Evolutionary conservation across 2,329 filamentous ascomycete species (phyloP), one percentile per base, ranked within the genome.

Genomic region (Diaporthe eres): DNA sequence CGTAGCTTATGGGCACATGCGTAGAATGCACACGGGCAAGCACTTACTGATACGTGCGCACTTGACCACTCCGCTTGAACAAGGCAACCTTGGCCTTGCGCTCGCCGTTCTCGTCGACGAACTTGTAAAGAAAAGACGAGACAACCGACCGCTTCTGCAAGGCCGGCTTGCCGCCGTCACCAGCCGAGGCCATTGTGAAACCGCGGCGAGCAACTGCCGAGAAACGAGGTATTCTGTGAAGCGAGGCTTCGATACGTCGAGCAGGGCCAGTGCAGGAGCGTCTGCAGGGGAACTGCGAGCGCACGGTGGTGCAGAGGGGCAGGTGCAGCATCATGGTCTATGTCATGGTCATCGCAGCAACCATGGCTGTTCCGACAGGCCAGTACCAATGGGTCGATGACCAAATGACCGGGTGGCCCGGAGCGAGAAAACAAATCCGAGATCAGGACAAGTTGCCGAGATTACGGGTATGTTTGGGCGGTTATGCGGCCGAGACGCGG

Each of bases 11-110:
- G 58, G 42, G 55, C 39, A 37, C 17, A 58, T 28, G n/a, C 15
- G 68, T 34, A 49, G 51, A 51, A 34, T 15, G 25, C 4, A 42
- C 37, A 8, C 10, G 12, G 70, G 13, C 44, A 63, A 37, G 10
- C n/a, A 76, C 87, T 77, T 83, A 92, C 90, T 83, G 87, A 79
- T 94, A 94, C 0, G 91, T 91, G 7, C 84, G 85, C 22, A 93
- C 90, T 77, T 90, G 87, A 72, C 85, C 85, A 79, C 91, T 93
- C 19, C 92, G 87, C 60, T 87, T 86, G 81, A 94, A 94, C 0
- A 94, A 85, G 1, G 91, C 92, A 8, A 94, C 89, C 51, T 85
- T 84, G 1, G 87, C 84, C 42, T 81, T 82, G 6, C 77, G 79
- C 44, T 80, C 77, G n/a, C 83, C 80, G 39, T 82, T 80, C 22